phyloP scores from a whole-genome alignment of 768 basidiomycete genomes.

The Asterophora lycoperdoides region DNA sequence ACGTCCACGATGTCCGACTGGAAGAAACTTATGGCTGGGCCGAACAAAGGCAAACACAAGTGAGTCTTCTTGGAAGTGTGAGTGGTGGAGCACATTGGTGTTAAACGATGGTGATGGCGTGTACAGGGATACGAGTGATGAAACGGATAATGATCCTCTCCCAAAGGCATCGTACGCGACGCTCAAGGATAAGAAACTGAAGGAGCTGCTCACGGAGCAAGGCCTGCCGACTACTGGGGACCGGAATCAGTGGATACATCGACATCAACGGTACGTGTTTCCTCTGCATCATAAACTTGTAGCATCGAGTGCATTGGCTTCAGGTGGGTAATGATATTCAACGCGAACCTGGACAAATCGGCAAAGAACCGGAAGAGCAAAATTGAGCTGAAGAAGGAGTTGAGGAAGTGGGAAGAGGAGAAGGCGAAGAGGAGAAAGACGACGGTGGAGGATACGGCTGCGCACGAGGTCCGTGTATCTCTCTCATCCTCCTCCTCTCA shows the following conservation, averaged over 20 bases:
- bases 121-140: constrained; percentile 15
- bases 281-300: not conserved
- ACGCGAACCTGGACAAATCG: constrained; percentile 65
- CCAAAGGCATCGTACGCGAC: constrained; percentile 65
- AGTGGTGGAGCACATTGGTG: too few relatives aligned
- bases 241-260: constrained; percentile 43
- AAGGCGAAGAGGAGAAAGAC: constrained; percentile 38
- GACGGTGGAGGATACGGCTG: constrained; percentile 33
- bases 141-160: constrained; percentile 40
- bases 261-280: constrained; percentile 54
- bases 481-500: too few relatives aligned
- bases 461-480: constrained; percentile 34
- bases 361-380: constrained; percentile 39
- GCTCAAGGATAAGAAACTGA: constrained; percentile 57
- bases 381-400: constrained; percentile 44
- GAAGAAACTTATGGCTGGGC: constrained; percentile 40
- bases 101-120: too few relatives aligned
- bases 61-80: not conserved
- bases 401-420: constrained; percentile 57
- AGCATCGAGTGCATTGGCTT: not conserved
- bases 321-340: constrained; percentile 69
- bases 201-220: constrained; percentile 50
- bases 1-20: constrained; percentile 34
- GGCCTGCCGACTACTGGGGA: constrained; percentile 50
- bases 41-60: constrained; percentile 43